Base-by-base conservation (phyloP, 352 stramenopile genomes). In the Phytophthora litchii region DNA sequence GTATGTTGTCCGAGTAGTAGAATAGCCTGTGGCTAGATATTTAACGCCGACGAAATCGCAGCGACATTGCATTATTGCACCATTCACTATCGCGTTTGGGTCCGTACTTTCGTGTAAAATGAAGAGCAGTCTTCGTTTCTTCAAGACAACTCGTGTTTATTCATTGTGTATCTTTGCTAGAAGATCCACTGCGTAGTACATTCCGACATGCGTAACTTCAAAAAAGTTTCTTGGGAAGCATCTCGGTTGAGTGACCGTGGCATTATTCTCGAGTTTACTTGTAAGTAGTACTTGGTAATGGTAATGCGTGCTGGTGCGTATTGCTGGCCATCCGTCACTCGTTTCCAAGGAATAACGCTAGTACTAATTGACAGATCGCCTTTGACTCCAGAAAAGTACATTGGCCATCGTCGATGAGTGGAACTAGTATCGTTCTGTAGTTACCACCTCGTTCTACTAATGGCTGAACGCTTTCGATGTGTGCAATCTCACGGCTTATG, bases 21-120 rank as follows among this genome's bases (percentile, higher is more conserved):
- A 19, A 40, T 62, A 62, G 54, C 36, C 32, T 50, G 44, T 63
- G 35, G 44, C 54, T 59, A 60, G 54, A 41, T 60, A 65, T 59
- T 54, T 43, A 53, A 59, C 31, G 16, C 23, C 50, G 14, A 52
- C 16, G 7, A 52, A 55, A 62, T 51, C 38, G 45, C 44, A 63
- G 44, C 36, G 44, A 63, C 17, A 31, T 36, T 46, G 51, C 9
- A 44, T 37, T 43, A 3, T 34, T 54, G 46, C 35, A 45, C 21
- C 12, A 34, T 41, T 41, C 27, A 47, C 35, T 20, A 34, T 16
- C 20, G 12, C 23, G 44, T 34, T 34, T 34, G 29, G 29, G 10
- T 34, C 29, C 8, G 25, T 31, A 31, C 4, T 8, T 31, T 31
- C 25, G 25, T 31, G 3, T 3, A 31, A 31, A 31, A 31, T 8